Base-by-base conservation (phyloP, 495 filamentous ascomycete genomes). In the Letharia lupina region DNA sequence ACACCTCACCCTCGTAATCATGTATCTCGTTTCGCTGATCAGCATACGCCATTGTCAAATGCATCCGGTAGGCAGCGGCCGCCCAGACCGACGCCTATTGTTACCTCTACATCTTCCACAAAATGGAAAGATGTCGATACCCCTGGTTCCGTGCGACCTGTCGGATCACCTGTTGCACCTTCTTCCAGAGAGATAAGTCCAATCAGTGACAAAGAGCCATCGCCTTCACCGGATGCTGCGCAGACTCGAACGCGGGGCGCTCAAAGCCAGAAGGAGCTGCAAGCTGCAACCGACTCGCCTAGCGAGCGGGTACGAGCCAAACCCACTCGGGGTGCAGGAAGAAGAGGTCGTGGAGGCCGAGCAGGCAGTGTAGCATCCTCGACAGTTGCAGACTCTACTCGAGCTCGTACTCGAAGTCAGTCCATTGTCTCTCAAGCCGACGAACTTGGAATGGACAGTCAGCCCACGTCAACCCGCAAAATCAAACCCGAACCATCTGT, bases 401-500 rank as follows among this genome's bases (percentile, higher is more conserved):
- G 70, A 64, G 73, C 47, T 66, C 73, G 78, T n/a, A 83, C 82
- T 62, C 78, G 84, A 59, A 85, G 84, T 63, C 78, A 81, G 56
- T 90, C 87, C 7, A 75, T 86, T 16, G 70, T 77, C 42, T 86
- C 83, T 4, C 82, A 83, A 47, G 80, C 82, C 42, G 84, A 82
- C 63, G 84, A 84, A 42, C 72, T 78, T 2, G 77, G 77, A n/a
- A 68, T 77, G 41, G 86, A 85, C 56, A 70, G 68, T 18, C 76
- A 78, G 10, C 73, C 81, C 39, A 70, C 70, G 48, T 67, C 73
- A 4, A 76, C 75, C 7, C 74, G 80, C 61, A 80, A 75, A 50
- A 81, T 92, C 66, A 93, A 93, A 76, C 79, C 83, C 58, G 90
- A 94, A 73, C 84, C 82, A 44, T 75, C 79, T 7, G 80, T 75